These are phyloP conservation scores for Scytalidium sp. DNA, from an alignment of 2,329 filamentous ascomycete species.

Conservation along the genomic window DNA sequence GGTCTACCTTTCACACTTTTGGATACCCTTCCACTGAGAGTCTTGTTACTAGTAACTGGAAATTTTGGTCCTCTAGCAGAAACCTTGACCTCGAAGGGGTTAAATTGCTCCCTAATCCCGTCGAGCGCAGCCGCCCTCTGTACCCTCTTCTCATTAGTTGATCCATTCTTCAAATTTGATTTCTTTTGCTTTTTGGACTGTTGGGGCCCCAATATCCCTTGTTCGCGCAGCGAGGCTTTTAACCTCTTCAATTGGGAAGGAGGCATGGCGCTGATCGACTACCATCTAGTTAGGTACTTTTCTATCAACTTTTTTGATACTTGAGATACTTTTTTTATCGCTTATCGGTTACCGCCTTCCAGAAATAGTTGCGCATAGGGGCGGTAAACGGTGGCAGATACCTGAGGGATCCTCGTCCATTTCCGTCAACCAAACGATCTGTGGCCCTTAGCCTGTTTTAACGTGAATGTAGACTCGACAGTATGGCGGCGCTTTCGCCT, in stretches of 20 bases:
- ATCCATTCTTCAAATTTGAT: conserved; percentile 64
- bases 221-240: conserved; percentile 84
- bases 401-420: no score
- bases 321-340: conserved; percentile 14
- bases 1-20: conserved; percentile 69
- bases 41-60: conserved; percentile 70
- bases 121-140: conserved; percentile 76
- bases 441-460: no score
- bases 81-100: conserved; percentile 92
- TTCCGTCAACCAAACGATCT: background rate
- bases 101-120: conserved; percentile 91
- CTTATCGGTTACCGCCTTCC: conserved; percentile 16
- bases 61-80: conserved; percentile 78
- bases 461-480: conserved; percentile 17
- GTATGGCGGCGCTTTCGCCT: conserved; percentile 26
- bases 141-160: conserved; percentile 68
- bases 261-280: conserved; percentile 60
- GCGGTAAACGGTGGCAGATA: background rate
- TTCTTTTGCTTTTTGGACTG: conserved; percentile 95
- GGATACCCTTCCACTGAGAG: conserved; percentile 46
- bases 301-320: conserved; percentile 7
- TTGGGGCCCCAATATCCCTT: conserved; percentile 86
- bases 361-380: no score
- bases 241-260: conserved; percentile 95
- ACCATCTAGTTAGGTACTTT: background rate